Evolutionary conservation across 2,329 filamentous ascomycete species (phyloP).

Genomic region (Apiospora koreana): DNA sequence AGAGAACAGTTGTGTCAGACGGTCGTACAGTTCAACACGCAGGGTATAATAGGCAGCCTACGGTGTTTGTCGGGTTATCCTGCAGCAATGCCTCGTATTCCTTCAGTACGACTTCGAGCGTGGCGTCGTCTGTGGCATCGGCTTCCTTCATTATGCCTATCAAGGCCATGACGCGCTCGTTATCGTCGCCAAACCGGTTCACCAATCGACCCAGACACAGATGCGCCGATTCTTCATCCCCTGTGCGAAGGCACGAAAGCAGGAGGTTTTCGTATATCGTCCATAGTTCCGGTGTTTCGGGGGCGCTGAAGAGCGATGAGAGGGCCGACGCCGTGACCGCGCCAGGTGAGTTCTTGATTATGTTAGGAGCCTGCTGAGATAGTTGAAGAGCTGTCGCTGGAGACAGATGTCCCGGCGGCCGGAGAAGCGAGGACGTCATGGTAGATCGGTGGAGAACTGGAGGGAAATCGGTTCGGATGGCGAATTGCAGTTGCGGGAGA

Average conservation of each 20-base stretch:
- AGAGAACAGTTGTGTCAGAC: conserved; percentile 6
- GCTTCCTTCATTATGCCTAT: conserved; percentile 85
- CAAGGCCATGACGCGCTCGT: conserved; percentile 85
- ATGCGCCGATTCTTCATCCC: conserved; percentile 77
- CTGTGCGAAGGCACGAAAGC: conserved; percentile 78
- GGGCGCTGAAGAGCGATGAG: conserved; percentile 51
- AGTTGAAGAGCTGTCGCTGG: conserved; percentile 56
- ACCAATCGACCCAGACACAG: conserved; percentile 74
- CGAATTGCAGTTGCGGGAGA: not conserved
- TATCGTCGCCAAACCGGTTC: conserved; percentile 77
- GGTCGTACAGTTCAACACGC: conserved; percentile 8
- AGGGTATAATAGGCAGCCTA: conserved; percentile 42
- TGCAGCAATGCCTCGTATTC: conserved; percentile 77
- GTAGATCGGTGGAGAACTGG: not conserved
- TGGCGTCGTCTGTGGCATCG: conserved; percentile 64
- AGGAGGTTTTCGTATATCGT: conserved; percentile 84
- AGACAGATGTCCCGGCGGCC: conserved; percentile 58
- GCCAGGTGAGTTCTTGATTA: conserved; percentile 56
- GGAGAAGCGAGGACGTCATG: conserved; percentile 46
- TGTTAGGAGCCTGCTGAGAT: conserved; percentile 60
- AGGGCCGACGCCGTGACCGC: conserved; percentile 57
- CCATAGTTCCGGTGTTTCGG: conserved; percentile 82
- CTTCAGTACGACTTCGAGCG: conserved; percentile 69
- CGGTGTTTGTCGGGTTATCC: conserved; percentile 77
- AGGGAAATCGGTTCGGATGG: not conserved